These are phyloP conservation scores for Thielaviopsis euricoi DNA, from an alignment of 2,329 filamentous ascomycete genomes.

Conservation along the genomic window DNA sequence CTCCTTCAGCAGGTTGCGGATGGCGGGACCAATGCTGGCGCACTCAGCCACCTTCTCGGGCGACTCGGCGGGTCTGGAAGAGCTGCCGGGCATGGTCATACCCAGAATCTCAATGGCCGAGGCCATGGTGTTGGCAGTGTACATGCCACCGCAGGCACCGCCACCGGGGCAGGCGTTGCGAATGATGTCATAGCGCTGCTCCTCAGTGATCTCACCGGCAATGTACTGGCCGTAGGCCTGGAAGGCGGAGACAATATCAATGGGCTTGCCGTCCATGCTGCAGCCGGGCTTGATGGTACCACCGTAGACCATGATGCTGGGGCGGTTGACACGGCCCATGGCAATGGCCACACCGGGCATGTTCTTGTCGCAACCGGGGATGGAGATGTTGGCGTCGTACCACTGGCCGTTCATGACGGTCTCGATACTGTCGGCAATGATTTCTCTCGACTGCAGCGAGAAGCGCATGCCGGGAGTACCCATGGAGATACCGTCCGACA, in stretches of 20 bases:
- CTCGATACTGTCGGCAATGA: constrained; percentile 97
- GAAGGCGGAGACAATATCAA: constrained; percentile 95
- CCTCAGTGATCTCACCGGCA: constrained; percentile 76
- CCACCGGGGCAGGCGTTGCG: constrained; percentile 56
- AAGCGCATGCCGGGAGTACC: constrained; percentile 95
- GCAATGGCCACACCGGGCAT: constrained; percentile 90
- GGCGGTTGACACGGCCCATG: constrained; percentile 87
- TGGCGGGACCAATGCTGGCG: constrained; percentile 51
- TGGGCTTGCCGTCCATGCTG: constrained; percentile 54
- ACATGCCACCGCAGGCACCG: constrained; percentile 62
- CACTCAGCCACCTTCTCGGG: constrained; percentile 58
- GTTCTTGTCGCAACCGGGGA: constrained; percentile 98
- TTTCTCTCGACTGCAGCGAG: constrained; percentile 81
- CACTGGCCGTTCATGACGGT: constrained; percentile 98
- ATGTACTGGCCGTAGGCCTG: constrained; percentile 95
- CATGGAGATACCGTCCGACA: constrained; percentile 97
- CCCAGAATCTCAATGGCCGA: constrained; percentile 73
- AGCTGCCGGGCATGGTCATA: constrained; percentile 66
- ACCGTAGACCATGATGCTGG: constrained; percentile 94
- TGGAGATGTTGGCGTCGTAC: constrained; percentile 95
- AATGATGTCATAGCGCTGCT: constrained; percentile 87
- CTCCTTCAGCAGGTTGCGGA: constrained; percentile 57
- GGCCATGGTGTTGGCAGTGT: constrained; percentile 75
- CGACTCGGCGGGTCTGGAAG: constrained; percentile 62
- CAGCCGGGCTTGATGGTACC: constrained; percentile 88